Evolutionary conservation across 2,329 filamentous ascomycete species (phyloP).

Genomic region (Colletotrichum brevisporum): DNA sequence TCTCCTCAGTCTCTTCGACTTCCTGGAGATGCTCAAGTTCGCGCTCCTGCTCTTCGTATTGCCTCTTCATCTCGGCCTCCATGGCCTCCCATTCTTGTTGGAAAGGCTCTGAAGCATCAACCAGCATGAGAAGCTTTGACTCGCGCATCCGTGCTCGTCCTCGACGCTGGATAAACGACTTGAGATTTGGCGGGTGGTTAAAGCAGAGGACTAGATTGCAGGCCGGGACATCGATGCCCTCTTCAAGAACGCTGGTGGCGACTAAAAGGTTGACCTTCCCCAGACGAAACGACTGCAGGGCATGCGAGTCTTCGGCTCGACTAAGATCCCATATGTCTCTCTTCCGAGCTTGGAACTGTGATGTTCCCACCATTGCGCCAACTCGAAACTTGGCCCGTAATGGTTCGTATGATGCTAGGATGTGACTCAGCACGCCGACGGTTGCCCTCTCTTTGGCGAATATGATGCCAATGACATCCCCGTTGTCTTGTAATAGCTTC

Average conservation of each 20-base stretch:
- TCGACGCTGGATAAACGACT: slow-evolving; percentile 71
- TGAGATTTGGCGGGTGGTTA: slow-evolving; percentile 63
- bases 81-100: slow-evolving; percentile 72
- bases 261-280: slow-evolving; percentile 71
- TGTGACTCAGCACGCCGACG: slow-evolving; percentile 70
- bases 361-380: slow-evolving; percentile 70
- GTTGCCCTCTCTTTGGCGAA: slow-evolving; percentile 77
- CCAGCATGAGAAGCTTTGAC: slow-evolving; percentile 65
- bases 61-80: slow-evolving; percentile 79
- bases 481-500: slow-evolving; percentile 61
- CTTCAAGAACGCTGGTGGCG: slow-evolving; percentile 75
- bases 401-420: slow-evolving; percentile 68
- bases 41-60: slow-evolving; percentile 76
- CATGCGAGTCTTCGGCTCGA: slow-evolving; percentile 50
- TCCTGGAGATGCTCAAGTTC: slow-evolving; percentile 59
- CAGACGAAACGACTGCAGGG: slow-evolving; percentile 64
- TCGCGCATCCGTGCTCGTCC: slow-evolving; percentile 65
- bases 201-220: slow-evolving; percentile 75
- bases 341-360: slow-evolving; percentile 52
- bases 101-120: slow-evolving; percentile 48
- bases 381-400: slow-evolving; percentile 62
- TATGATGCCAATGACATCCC: slow-evolving; percentile 70
- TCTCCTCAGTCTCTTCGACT: slow-evolving; percentile 60
- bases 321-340: slow-evolving; percentile 58
- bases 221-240: slow-evolving; percentile 77